Evolutionary conservation across 2,329 filamentous ascomycete genomes (phyloP).

Genomic region (Cryphonectria japonica): DNA sequence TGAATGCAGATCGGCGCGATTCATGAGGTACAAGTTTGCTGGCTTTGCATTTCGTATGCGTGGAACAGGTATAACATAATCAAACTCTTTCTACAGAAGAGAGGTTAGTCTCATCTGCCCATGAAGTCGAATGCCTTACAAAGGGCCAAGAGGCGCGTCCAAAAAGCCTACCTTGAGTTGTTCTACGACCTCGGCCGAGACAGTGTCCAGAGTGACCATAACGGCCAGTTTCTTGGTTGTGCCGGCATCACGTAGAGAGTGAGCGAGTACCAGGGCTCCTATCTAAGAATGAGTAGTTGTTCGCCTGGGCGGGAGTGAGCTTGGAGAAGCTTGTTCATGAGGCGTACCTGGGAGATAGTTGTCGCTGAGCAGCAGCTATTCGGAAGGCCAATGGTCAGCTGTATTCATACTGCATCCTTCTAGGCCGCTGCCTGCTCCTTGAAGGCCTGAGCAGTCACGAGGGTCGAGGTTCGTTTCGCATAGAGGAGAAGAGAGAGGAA

Average conservation of each 20-base stretch:
- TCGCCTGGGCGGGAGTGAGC: conserved; percentile 8
- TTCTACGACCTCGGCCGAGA: conserved; percentile 74
- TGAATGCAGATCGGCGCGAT: conserved; percentile 84
- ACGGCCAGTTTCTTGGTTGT: conserved; percentile 84
- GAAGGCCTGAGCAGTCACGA: background rate
- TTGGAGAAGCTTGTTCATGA: background rate
- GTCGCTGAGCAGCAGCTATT: conserved; percentile 88
- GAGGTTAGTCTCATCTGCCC: conserved; percentile 33
- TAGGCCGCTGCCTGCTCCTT: conserved; percentile 17
- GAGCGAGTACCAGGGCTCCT: conserved; percentile 92
- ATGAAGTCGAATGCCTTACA: background rate
- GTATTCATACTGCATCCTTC: conserved; percentile 7
- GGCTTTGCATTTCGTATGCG: conserved; percentile 77
- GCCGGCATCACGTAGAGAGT: conserved; percentile 90
- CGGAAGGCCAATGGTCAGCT: conserved; percentile 31
- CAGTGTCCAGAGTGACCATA: conserved; percentile 78
- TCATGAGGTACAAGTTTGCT: conserved; percentile 88
- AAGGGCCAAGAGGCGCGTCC: background rate
- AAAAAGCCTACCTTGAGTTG: conserved; percentile 70
- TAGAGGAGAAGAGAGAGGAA: background rate
- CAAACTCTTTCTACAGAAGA: conserved; percentile 70
- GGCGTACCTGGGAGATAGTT: conserved; percentile 84
- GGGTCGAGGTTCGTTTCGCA: background rate
- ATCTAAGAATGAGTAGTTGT: conserved; percentile 31
- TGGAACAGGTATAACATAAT: conserved; percentile 84